Evolutionary conservation across 345 rosid genomes (phyloP), one percentile per base, ranked within the genome.

Genomic region (rapeseed (Brassica napus)): DNA sequence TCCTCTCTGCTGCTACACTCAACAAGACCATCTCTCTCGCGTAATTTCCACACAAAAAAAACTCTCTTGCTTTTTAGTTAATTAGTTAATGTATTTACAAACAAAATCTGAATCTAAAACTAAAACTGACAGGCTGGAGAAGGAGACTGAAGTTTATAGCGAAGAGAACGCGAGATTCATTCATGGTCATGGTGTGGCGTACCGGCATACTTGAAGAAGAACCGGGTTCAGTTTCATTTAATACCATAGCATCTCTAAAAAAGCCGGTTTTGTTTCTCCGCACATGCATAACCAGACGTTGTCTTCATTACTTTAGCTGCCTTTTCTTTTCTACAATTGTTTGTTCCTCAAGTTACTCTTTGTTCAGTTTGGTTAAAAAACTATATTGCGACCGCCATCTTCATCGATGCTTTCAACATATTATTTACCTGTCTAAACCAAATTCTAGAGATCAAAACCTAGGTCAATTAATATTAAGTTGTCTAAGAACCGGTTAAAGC

Each of bases 81-180:
- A 3, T 12, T 6, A 18, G 12, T 52, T 32, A 54, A 59, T 23
- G 3, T 5, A 0, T 49, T n/a, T 35, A 15, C 8, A 26, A 3
- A 60, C n/a, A 24, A 44, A 30, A 8, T 26, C 18, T 32, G 1
- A 14, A 60, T 7, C 2, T 23, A 9, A 49, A 23, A 24, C 2
- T 23, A 9, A 49, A 23, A 24, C 2, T 69, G 9, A 9, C 87
- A 94, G 98, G 91, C 82, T 94, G 74, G 74, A 85, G 86, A 94
- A 86, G 72, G 98, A 94, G 81, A 92, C 95, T 1, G 97, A 90
- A 80, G 93, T 94, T 72, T 94, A 94, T 86, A 92, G 97, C 0
- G 98, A 92, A 81, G 97, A 91, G 37, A 83, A 87, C 54, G 97
- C 98, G 2, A 91, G 97, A 81, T 94, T 94, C 74, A 88, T 94